These are phyloP conservation scores for Botryotinia globosa DNA, from an alignment of 2,329 filamentous ascomycete species.

Conservation along the genomic window DNA sequence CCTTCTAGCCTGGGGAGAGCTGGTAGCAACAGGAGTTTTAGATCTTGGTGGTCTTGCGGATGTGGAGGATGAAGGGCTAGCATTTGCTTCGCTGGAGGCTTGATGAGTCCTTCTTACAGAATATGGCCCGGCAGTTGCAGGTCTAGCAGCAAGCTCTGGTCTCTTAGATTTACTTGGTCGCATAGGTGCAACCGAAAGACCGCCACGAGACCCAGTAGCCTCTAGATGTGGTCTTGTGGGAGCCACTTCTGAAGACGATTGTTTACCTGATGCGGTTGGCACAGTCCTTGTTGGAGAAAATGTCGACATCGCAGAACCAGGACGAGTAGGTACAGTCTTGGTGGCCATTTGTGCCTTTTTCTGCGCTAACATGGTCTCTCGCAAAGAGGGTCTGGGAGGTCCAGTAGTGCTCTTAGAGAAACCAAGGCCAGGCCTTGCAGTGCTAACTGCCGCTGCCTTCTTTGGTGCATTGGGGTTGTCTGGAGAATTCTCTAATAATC, in stretches of 20 bases:
- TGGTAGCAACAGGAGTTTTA: slow-evolving; percentile 49
- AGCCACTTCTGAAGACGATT: slow-evolving; percentile 39
- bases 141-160: slow-evolving; percentile 55
- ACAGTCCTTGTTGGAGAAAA: slow-evolving; percentile 52
- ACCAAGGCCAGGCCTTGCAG: slow-evolving; percentile 53
- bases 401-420: slow-evolving; percentile 62
- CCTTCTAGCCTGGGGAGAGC: slow-evolving; percentile 39
- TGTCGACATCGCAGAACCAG: slow-evolving; percentile 62
- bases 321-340: slow-evolving; percentile 54
- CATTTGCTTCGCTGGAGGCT: slow-evolving; percentile 33
- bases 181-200: slow-evolving; percentile 63
- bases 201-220: slow-evolving; percentile 46
- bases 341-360: slow-evolving; percentile 59
- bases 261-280: slow-evolving; percentile 38
- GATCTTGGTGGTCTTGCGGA: slow-evolving; percentile 44
- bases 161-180: slow-evolving; percentile 53
- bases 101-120: slow-evolving; percentile 50
- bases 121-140: slow-evolving; percentile 64
- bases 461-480: slow-evolving; percentile 73
- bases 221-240: slow-evolving; percentile 46
- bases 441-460: slow-evolving; percentile 48
- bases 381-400: slow-evolving; percentile 61
- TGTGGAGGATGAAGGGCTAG: slow-evolving; percentile 38
- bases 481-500: slow-evolving; percentile 76
- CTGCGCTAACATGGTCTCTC: slow-evolving; percentile 81